Conservation (phyloP, 2,329 filamentous ascomycete genomes). For the Paraconiothyrium brasiliense region DNA sequence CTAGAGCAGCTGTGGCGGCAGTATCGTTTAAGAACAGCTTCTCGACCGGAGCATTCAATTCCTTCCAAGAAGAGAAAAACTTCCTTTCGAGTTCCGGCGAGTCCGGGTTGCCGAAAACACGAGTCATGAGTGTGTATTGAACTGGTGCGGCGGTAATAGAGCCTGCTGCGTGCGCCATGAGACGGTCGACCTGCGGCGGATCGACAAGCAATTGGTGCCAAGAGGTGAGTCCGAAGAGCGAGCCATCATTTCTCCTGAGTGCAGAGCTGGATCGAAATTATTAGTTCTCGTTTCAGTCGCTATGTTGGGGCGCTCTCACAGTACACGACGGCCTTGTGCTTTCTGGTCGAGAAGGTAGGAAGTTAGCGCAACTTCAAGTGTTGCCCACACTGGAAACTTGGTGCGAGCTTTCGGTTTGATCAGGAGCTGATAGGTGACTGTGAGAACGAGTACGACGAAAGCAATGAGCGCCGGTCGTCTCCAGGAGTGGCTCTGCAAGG, state of each 20-base stretch:
- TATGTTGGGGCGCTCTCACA: background rate
- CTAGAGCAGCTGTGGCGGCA: background rate
- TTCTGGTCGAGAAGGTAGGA: background rate
- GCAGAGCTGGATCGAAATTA: background rate
- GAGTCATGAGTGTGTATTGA: background rate
- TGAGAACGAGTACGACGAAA: background rate
- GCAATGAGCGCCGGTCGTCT: background rate
- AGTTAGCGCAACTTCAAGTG: conserved; percentile 4
- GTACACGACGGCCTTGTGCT: background rate
- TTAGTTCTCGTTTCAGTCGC: background rate
- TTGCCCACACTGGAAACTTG: background rate
- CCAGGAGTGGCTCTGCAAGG: too few relatives aligned
- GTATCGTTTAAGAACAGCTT: conserved; percentile 3
- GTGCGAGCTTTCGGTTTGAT: background rate
- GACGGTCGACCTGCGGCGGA: background rate
- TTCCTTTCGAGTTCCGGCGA: background rate
- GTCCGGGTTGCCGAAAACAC: background rate
- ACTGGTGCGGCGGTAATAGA: background rate
- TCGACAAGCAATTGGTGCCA: conserved; percentile 2
- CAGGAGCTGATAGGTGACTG: background rate
- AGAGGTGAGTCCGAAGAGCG: conserved; percentile 1
- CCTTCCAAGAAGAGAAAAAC: background rate
- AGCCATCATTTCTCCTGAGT: background rate
- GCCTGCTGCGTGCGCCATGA: background rate
- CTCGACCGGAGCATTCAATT: background rate